Conservation (phyloP, 1,139 yeast species). For the Hansenula anomala region DNA sequence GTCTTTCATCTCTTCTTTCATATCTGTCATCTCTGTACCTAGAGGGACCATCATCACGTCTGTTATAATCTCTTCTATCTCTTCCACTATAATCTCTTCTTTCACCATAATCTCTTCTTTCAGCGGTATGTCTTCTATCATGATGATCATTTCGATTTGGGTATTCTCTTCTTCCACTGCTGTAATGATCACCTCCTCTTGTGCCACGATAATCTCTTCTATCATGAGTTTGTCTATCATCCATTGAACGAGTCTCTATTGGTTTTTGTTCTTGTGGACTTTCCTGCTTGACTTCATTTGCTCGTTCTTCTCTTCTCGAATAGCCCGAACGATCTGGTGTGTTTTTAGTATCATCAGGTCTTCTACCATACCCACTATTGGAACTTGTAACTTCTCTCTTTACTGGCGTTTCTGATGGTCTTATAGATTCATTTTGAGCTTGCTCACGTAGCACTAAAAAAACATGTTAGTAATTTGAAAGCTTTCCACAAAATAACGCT, state of each 20-base stretch:
- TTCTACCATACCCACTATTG: background rate
- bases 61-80: constrained; percentile 4
- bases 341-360: constrained; percentile 1
- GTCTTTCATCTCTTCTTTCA: constrained; percentile 2
- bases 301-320: constrained; percentile 8
- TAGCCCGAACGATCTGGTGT: constrained; percentile 5
- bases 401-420: background rate
- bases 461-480: background rate
- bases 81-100: constrained; percentile 6
- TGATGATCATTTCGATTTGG: background rate
- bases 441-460: background rate
- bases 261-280: background rate
- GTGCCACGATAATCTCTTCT: constrained; percentile 5
- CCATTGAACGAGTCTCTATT: too few relatives aligned
- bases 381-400: background rate
- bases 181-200: constrained; percentile 2
- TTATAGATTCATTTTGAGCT: background rate
- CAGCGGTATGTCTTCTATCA: constrained; percentile 5
- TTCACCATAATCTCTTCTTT: constrained; percentile 6
- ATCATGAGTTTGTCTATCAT: too few relatives aligned
- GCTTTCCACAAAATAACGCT: background rate
- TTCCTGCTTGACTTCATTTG: constrained; percentile 2
- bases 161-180: constrained; percentile 5
- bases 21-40: constrained; percentile 4
- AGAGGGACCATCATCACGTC: constrained; percentile 4